phyloP scores from a whole-genome alignment of 1,139 yeast genomes.

The Hansenula lynferdii region DNA sequence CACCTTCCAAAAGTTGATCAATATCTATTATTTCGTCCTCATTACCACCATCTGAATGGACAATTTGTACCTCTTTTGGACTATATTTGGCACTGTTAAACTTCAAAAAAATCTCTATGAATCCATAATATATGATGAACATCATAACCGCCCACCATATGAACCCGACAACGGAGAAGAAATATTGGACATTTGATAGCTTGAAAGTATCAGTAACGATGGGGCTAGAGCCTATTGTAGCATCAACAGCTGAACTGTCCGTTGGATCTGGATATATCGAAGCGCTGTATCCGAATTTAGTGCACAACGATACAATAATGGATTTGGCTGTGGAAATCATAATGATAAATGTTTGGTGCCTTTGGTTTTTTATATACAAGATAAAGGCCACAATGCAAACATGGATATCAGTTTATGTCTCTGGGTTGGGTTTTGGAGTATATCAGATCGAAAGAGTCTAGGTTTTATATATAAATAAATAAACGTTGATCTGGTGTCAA shows the following conservation, averaged over 20 bases:
- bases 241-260: background rate
- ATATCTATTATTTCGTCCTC: constrained; percentile 8
- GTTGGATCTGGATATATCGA: background rate
- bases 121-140: constrained; percentile 17
- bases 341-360: no score
- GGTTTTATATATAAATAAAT: no score
- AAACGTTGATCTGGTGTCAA: no score
- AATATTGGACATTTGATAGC: background rate
- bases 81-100: constrained; percentile 13
- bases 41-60: background rate
- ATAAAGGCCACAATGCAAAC: no score
- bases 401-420: no score
- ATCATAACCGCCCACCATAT: constrained; percentile 21
- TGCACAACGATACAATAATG: background rate
- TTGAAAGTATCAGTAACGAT: background rate
- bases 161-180: constrained; percentile 13
- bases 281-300: background rate
- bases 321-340: background rate
- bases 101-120: constrained; percentile 16
- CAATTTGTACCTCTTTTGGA: constrained; percentile 6
- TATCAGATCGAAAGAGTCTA: no score
- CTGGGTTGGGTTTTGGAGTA: no score
- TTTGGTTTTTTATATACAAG: no score
- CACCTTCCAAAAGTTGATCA: constrained; percentile 46
- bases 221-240: background rate